phyloP scores from a whole-genome alignment of 2,329 filamentous ascomycete genomes.

The Fusarium sp. region DNA sequence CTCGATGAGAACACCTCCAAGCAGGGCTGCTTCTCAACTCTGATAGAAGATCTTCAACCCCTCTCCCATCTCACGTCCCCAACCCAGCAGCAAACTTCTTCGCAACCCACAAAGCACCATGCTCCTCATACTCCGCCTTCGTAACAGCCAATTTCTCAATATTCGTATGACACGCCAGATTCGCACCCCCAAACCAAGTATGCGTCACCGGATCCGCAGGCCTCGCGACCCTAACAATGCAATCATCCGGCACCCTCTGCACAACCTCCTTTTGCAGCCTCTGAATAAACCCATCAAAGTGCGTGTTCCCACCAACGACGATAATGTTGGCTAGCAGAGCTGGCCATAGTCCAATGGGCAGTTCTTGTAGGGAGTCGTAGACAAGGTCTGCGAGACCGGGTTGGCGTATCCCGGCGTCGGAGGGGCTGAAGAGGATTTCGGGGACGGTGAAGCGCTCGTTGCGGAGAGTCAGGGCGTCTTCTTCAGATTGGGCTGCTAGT shows the following conservation, averaged over 20 bases:
- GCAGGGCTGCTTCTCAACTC: background rate
- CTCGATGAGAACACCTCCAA: rapidly evolving
- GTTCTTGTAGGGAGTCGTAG: slow-evolving; percentile 75
- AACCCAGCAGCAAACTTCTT: slow-evolving; percentile 68
- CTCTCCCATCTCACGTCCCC: slow-evolving; percentile 18
- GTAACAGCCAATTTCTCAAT: slow-evolving; percentile 79
- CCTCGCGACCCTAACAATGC: slow-evolving; percentile 76
- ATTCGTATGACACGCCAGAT: slow-evolving; percentile 74
- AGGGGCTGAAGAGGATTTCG: slow-evolving; percentile 87
- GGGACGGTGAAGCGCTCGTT: slow-evolving; percentile 94
- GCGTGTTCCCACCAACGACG: slow-evolving; percentile 85
- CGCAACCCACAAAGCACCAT: slow-evolving; percentile 78
- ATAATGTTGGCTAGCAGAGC: slow-evolving; percentile 86
- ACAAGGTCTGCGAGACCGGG: slow-evolving; percentile 85
- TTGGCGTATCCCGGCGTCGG: slow-evolving; percentile 85
- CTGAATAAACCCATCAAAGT: slow-evolving; percentile 82
- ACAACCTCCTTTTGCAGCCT: slow-evolving; percentile 80
- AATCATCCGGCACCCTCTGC: slow-evolving; percentile 77
- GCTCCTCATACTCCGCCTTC: slow-evolving; percentile 88
- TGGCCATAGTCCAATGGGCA: slow-evolving; percentile 87
- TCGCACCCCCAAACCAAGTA: slow-evolving; percentile 87
- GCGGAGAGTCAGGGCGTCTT: slow-evolving; percentile 85
- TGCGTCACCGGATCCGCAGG: slow-evolving; percentile 79
- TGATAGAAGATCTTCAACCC: background rate
- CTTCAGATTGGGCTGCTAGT: slow-evolving; percentile 56